Conservation (phyloP, 768 basidiomycete species). For the Tylopilus cervinicoccineus region DNA sequence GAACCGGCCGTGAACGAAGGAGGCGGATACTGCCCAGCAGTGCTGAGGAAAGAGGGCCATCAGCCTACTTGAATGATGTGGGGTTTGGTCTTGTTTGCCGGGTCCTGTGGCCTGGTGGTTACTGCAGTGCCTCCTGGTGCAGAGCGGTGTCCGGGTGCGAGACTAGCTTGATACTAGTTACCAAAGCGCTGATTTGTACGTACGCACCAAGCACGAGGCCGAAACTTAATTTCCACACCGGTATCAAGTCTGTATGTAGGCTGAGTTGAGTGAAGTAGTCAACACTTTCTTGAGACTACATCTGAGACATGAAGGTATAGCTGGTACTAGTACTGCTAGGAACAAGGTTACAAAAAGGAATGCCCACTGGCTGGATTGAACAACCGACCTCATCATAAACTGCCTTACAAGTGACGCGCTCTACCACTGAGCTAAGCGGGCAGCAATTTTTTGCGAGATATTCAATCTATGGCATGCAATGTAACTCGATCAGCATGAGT, state of each 20-base stretch:
- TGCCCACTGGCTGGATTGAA: slow-evolving; percentile 44
- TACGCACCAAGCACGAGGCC: too few species aligned
- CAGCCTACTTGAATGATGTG: slow-evolving; percentile 11
- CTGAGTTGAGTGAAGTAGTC: too few species aligned
- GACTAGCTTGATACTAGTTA: too few species aligned
- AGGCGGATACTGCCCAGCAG: slow-evolving; percentile 11
- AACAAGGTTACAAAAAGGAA: neutral
- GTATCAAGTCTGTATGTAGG: too few species aligned
- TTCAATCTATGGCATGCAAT: too few species aligned
- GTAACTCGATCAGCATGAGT: too few species aligned
- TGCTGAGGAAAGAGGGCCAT: neutral
- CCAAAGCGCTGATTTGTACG: too few species aligned
- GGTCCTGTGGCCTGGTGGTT: neutral
- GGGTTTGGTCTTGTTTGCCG: slow-evolving; percentile 11
- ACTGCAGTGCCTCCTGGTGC: neutral
- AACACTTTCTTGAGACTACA: too few species aligned
- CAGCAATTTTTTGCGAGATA: neutral
- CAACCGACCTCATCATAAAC: slow-evolving; percentile 41
- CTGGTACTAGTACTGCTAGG: too few species aligned
- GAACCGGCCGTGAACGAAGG: slow-evolving; percentile 2
- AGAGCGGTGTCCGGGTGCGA: too few species aligned
- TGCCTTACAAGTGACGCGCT: slow-evolving; percentile 39
- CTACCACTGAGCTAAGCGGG: slow-evolving; percentile 44
- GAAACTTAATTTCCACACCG: too few species aligned
- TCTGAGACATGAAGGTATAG: too few species aligned